These are phyloP conservation scores for Massarina eburnea DNA, from an alignment of 2,329 filamentous ascomycete genomes.

Conservation along the genomic window DNA sequence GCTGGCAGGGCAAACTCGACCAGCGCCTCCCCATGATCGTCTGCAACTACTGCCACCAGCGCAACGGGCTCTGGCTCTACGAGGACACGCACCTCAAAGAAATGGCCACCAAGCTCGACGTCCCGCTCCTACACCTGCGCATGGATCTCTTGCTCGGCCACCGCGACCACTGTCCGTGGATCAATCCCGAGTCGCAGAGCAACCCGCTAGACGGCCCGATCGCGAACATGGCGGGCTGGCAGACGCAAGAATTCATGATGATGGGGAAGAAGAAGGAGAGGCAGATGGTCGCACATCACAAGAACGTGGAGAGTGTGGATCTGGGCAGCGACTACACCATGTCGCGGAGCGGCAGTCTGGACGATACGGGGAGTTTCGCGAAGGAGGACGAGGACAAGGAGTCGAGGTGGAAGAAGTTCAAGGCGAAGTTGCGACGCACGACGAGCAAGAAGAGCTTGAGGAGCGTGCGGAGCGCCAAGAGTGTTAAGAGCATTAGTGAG, in stretches of 20 bases:
- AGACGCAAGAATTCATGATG: conserved; percentile 39
- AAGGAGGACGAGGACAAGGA: conserved; percentile 15
- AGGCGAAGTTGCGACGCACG: conserved; percentile 36
- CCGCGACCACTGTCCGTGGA: conserved; percentile 46
- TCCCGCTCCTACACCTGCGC: conserved; percentile 30
- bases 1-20: conserved; percentile 57
- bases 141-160: conserved; percentile 43
- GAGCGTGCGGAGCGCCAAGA: conserved; percentile 36
- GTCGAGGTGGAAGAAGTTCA: conserved; percentile 41
- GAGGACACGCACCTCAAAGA: conserved; percentile 31
- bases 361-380: conserved; percentile 12
- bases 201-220: conserved; percentile 35
- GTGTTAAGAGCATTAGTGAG: conserved; percentile 15
- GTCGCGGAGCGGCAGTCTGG: conserved; percentile 17
- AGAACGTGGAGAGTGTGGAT: conserved; percentile 27
- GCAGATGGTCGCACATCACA: conserved; percentile 8
- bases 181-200: conserved; percentile 36
- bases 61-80: conserved; percentile 93
- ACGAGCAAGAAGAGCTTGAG: conserved; percentile 39
- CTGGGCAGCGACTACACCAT: conserved; percentile 22
- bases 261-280: conserved; percentile 20
- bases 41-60: conserved; percentile 83
- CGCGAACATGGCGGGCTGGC: conserved; percentile 37
- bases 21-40: conserved; percentile 71
- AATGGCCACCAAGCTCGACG: conserved; percentile 36